A percentile compares a stretch with the other conserved stretches of the same genome.
Conservation (phyloP, 768 basidiomycete genomes). For the Boletales sp. region DNA sequence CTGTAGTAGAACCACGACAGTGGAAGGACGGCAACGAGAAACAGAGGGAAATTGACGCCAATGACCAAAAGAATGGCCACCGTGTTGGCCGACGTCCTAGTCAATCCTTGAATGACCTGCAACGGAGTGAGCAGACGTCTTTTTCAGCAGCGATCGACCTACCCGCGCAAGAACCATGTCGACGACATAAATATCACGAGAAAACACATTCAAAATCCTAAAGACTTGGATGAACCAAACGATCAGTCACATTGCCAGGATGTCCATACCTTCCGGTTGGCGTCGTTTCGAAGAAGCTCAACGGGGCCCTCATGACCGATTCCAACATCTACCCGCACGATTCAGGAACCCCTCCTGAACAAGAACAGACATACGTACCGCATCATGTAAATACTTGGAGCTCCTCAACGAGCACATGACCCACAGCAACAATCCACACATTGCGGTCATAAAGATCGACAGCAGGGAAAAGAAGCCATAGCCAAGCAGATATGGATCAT, state of each 20-base stretch:
- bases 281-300: slow-evolving; percentile 88
- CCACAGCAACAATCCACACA: slow-evolving; percentile 64
- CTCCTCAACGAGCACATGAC: slow-evolving; percentile 75
- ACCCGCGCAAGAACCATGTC: slow-evolving; percentile 78
- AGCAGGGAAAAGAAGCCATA: slow-evolving; percentile 69
- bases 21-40: slow-evolving; percentile 72
- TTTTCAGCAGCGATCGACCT: not conserved
- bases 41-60: slow-evolving; percentile 75
- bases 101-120: slow-evolving; percentile 61
- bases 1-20: slow-evolving; percentile 74
- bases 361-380: slow-evolving; percentile 39
- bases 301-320: slow-evolving; percentile 76
- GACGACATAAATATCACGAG: slow-evolving; percentile 81
- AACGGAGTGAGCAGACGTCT: not conserved
- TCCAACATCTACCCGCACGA: slow-evolving; percentile 59
- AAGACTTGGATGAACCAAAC: not conserved
- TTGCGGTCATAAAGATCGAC: slow-evolving; percentile 50
- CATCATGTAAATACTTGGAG: slow-evolving; percentile 72
- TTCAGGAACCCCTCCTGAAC: not conserved
- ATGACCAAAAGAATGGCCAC: slow-evolving; percentile 70
- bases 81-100: slow-evolving; percentile 59
- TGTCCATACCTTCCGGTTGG: slow-evolving; percentile 70
- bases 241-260: not conserved
- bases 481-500: slow-evolving; percentile 50
- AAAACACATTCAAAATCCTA: slow-evolving; percentile 88